A percentile compares a stretch with the other conserved stretches of the same genome.
Evolutionary conservation across 345 rosid genomes (phyloP).

Genomic region (Erodium maritimum): DNA sequence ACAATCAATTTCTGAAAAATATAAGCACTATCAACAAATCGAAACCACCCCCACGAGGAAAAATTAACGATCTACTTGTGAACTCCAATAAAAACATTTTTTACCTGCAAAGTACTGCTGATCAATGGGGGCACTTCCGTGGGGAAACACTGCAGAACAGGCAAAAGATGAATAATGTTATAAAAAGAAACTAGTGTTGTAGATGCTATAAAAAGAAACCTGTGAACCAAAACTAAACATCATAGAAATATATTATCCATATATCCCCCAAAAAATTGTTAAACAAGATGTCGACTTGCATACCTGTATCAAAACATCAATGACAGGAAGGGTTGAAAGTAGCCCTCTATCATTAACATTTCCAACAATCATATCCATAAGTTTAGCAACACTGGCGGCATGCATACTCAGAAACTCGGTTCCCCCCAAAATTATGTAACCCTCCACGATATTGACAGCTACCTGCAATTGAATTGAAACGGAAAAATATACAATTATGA

Average conservation of each 20-base stretch:
- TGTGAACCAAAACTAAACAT: too few species aligned
- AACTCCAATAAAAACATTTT: slow-evolving; percentile 10
- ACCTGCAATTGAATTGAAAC: slow-evolving; percentile 45
- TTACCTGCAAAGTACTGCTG: slow-evolving; percentile 72
- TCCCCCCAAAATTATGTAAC: slow-evolving; percentile 70
- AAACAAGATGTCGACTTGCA: too few species aligned
- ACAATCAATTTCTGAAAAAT: slow-evolving; percentile 59
- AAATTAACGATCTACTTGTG: slow-evolving; percentile 1
- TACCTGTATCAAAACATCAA: slow-evolving; percentile 88
- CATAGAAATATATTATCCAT: too few species aligned
- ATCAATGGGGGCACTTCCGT: slow-evolving; percentile 73
- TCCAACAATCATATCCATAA: slow-evolving; percentile 85
- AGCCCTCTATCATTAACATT: slow-evolving; percentile 86
- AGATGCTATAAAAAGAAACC: too few species aligned
- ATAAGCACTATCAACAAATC: slow-evolving; percentile 7
- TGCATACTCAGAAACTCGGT: slow-evolving; percentile 68
- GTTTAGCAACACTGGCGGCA: slow-evolving; percentile 70
- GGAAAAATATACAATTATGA: too few species aligned
- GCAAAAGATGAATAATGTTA: too few species aligned
- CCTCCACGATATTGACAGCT: slow-evolving; percentile 70
- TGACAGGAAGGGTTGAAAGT: slow-evolving; percentile 68
- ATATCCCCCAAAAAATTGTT: too few species aligned
- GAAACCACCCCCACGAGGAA: slow-evolving; percentile 7
- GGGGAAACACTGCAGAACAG: slow-evolving; percentile 65
- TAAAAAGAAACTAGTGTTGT: too few species aligned